These are phyloP conservation scores for Penicillium sp. DNA, from an alignment of 2,329 filamentous ascomycete species.

Conservation along the genomic window DNA sequence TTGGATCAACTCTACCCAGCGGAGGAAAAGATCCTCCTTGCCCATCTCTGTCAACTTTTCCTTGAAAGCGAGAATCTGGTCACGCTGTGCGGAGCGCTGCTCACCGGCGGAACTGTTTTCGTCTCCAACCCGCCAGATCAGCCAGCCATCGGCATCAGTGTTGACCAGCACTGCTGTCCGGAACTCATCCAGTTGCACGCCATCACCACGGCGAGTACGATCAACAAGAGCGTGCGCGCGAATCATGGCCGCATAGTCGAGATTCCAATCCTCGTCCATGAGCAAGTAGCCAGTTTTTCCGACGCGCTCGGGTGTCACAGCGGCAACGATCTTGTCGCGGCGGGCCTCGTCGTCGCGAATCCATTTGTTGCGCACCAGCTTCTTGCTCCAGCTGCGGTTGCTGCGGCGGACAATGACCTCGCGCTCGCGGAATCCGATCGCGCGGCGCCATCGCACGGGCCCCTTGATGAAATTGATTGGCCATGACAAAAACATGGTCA, in stretches of 20 bases:
- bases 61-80: slow-evolving; percentile 78
- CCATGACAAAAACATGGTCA: slow-evolving; percentile 71
- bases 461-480: slow-evolving; percentile 69
- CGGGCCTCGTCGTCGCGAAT: slow-evolving; percentile 55
- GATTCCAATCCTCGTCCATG: slow-evolving; percentile 81
- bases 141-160: slow-evolving; percentile 69
- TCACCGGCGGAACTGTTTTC: slow-evolving; percentile 50
- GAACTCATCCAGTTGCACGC: slow-evolving; percentile 64
- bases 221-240: slow-evolving; percentile 70
- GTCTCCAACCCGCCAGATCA: slow-evolving; percentile 62
- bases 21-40: slow-evolving; percentile 87
- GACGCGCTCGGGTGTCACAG: slow-evolving; percentile 67
- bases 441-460: slow-evolving; percentile 72
- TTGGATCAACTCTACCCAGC: slow-evolving; percentile 91
- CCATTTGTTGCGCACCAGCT: slow-evolving; percentile 53
- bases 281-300: slow-evolving; percentile 85
- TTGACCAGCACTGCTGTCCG: slow-evolving; percentile 70
- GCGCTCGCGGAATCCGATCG: slow-evolving; percentile 71
- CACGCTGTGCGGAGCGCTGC: slow-evolving; percentile 41
- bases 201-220: slow-evolving; percentile 28
- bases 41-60: slow-evolving; percentile 72
- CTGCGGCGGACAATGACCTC: slow-evolving; percentile 83
- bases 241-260: slow-evolving; percentile 83
- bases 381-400: slow-evolving; percentile 65
- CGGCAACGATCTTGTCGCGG: slow-evolving; percentile 62